Base-by-base conservation (phyloP, 75 land plant species). In the Picea sitchensis region DNA sequence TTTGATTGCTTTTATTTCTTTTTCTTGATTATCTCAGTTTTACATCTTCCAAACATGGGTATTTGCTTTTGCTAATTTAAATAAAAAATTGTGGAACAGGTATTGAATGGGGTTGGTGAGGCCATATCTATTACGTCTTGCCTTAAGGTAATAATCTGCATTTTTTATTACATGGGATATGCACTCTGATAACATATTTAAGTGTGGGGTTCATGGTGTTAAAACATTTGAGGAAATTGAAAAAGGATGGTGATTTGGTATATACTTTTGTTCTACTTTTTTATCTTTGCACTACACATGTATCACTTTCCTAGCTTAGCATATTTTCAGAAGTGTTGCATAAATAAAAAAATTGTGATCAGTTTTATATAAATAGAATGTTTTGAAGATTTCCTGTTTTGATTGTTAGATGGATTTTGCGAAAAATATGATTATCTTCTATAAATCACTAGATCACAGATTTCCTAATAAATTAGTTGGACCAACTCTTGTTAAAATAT, bases 61-160 rank as follows among this genome's bases (percentile, higher is more conserved):
- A 44, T 17, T 20, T 7, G 54, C 18, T 71, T 71, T 41, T 41
- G n/a, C 17, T 34, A 38, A 44, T 44, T 2, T 7, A 71, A 21
- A 38, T 18, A 20, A 18, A 20, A 41, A 18, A 20, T 44, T 76
- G 76, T 77, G 57, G 6, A 72, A 61, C 79, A 96, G 99, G 99
- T 97, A 11, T 83, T 97, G 62, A 83, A 71, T 76, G 98, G 95
- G 54, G 86, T 95, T 77, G 99, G 99, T 61, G 99, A 97, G 85
- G 82, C 78, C 14, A 95, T 97, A 44, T 84, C 91, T 62, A 79
- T 82, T 23, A 89, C 90, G 73, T 79, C 89, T 8, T 92, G 95
- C 79, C 89, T 84, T 18, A 97, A 97, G 98, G 99, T 88, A 18
- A 62, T 8, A 1, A 17, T 32, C 38, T 47, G 4, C 14, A 12